These are phyloP conservation scores for Pseudogymnoascus sp. DNA, from an alignment of 2,329 filamentous ascomycete species.

Conservation along the genomic window DNA sequence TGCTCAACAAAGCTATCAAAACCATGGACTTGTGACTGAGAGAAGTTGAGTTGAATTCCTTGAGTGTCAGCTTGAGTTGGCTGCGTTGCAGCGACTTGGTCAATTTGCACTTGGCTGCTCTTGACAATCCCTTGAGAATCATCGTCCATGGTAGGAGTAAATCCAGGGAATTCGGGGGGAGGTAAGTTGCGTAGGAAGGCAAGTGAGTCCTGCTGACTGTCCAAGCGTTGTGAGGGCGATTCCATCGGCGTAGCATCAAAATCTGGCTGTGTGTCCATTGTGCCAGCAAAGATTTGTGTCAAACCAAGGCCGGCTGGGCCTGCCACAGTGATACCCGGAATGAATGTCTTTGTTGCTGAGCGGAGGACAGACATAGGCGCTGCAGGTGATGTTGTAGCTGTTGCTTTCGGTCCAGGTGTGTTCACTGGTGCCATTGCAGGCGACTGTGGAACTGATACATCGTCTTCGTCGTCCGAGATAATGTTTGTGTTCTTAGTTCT, in stretches of 20 bases:
- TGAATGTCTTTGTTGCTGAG: slow-evolving; percentile 60
- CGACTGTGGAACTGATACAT: slow-evolving; percentile 14
- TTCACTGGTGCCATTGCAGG: slow-evolving; percentile 16
- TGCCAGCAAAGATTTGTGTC: slow-evolving; percentile 85
- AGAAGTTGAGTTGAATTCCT: slow-evolving; percentile 47
- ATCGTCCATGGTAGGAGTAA: slow-evolving; percentile 39
- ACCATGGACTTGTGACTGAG: slow-evolving; percentile 51
- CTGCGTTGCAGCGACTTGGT: slow-evolving; percentile 34
- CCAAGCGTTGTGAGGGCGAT: slow-evolving; percentile 3
- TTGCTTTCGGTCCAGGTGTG: slow-evolving; percentile 14
- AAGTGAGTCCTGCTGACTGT: slow-evolving; percentile 35
- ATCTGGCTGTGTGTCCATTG: slow-evolving; percentile 59
- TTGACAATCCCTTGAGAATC: slow-evolving; percentile 37
- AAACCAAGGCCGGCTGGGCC: slow-evolving; percentile 61
- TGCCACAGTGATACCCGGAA: slow-evolving; percentile 56
- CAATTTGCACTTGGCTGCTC: slow-evolving; percentile 36
- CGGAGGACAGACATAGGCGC: slow-evolving; percentile 57
- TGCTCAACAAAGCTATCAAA: slow-evolving; percentile 47
- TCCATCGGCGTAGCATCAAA: slow-evolving; percentile 13
- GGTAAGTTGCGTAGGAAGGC: slow-evolving; percentile 42
- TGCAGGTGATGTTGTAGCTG: slow-evolving; percentile 33
- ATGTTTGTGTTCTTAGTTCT: neutral
- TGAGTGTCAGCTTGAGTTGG: slow-evolving; percentile 25
- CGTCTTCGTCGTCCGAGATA: slow-evolving; percentile 28
- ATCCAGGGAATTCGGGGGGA: slow-evolving; percentile 35